Evolutionary conservation across 2,329 filamentous ascomycete species (phyloP), one percentile per base, ranked within the genome.

Genomic region (Curvularia lunata): DNA sequence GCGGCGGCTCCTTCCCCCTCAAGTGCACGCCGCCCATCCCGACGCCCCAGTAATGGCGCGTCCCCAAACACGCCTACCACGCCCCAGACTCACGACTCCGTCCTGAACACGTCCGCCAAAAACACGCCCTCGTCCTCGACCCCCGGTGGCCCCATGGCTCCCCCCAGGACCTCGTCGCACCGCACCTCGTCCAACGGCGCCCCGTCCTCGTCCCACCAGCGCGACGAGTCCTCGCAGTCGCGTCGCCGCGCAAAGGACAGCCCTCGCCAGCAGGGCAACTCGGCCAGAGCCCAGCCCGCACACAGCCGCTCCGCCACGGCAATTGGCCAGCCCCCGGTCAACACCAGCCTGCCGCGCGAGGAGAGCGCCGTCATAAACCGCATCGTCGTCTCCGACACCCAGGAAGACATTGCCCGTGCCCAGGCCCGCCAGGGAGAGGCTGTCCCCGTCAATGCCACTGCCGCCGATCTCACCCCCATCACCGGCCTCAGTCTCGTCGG

Each of bases 341-440:
- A 76, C 48, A 78, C 79, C 18, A 75, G 83, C 41, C 82, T 90
- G 12, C 86, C 88, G 13, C 87, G 90, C 57, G 91, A 96, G 75
- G 87, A 90, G 54, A 93, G 89, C 76, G 87, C 92, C 55, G 87
- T 92, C 30, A 84, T 96, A 62, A 91, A 90, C 73, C 86, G 90
- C 60, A 86, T 93, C 62, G 82, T 94, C 62, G 85, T 92, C 25
- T 90, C 89, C 48, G 89, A 91, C 65, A 90, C 91, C 6, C 85
- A 89, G 63, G 86, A 88, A 45, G 91, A 93, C 71, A 79, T 90
- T 56, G 87, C 87, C 54, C 84, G 91, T 58, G 90, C 91, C 74
- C 84, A 84, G 64, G 88, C 90, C 58, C 86, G 91, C 40, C 82
- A 89, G 70, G 83, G 84, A 16, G 86, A 91, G 74, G 83, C 88